A percentile compares a stretch with the other conserved stretches of the same genome.
phyloP scores from a whole-genome alignment of 1,139 yeast genomes.

The Yamadazyma songkhlaensis region DNA sequence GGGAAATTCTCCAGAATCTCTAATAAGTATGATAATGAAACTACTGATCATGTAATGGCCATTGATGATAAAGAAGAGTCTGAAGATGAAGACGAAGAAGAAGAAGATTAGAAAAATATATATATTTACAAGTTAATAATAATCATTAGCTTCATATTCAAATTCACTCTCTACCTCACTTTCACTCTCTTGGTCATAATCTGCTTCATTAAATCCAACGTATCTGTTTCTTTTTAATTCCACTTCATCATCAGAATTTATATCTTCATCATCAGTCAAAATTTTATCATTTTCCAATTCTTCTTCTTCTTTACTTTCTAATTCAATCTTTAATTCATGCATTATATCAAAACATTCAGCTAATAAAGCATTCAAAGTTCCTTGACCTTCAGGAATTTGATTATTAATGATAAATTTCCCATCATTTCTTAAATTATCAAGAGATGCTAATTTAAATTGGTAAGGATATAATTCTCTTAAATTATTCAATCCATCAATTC shows the following conservation, averaged over 20 bases:
- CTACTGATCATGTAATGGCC: slow-evolving; percentile 48
- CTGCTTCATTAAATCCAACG: slow-evolving; percentile 46
- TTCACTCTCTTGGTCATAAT: slow-evolving; percentile 43
- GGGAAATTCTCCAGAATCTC: slow-evolving; percentile 73
- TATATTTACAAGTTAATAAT: slow-evolving; percentile 23
- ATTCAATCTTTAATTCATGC: slow-evolving; percentile 85
- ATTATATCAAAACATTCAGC: slow-evolving; percentile 94
- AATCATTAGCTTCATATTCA: slow-evolving; percentile 46
- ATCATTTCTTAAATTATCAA: slow-evolving; percentile 81
- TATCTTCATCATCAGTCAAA: slow-evolving; percentile 26
- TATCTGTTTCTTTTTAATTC: slow-evolving; percentile 45
- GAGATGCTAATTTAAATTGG: slow-evolving; percentile 87
- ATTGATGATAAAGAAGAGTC: slow-evolving; percentile 53
- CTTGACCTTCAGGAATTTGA: slow-evolving; percentile 96
- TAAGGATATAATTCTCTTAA: slow-evolving; percentile 90
- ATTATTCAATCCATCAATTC: slow-evolving; percentile 87
- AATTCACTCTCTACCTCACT: slow-evolving; percentile 23
- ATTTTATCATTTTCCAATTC: slow-evolving; percentile 17
- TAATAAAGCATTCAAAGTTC: slow-evolving; percentile 80
- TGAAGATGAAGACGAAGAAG: slow-evolving; percentile 12
- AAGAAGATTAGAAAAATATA: slow-evolving; percentile 3
- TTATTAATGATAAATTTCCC: slow-evolving; percentile 89
- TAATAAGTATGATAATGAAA: slow-evolving; percentile 55
- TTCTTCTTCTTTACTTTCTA: slow-evolving; percentile 63
- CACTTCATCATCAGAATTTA: slow-evolving; percentile 40